Conservation (phyloP, 116 monocot species). For the Papilionanthe hybrid region DNA sequence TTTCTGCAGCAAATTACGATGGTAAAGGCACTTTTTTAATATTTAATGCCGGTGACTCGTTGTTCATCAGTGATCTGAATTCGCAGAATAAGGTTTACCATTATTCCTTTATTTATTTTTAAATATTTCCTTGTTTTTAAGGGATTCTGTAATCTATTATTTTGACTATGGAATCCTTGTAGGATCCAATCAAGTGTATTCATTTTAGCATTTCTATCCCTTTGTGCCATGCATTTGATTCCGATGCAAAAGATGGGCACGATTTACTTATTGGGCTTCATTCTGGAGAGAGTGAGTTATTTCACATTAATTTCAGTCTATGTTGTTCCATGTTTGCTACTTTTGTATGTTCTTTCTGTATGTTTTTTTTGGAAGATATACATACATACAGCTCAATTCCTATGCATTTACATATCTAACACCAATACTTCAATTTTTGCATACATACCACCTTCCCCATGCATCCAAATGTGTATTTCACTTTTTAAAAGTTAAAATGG, state of each 20-base stretch:
- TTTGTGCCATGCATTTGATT: constrained; percentile 82
- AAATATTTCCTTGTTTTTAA: background rate
- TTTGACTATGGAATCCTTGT: background rate
- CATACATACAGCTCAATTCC: too few species aligned
- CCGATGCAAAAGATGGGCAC: constrained; percentile 85
- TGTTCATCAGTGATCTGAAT: constrained; percentile 86
- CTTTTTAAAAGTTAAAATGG: too few species aligned
- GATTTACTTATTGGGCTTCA: constrained; percentile 88
- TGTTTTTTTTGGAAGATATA: too few species aligned
- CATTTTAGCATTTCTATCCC: constrained; percentile 80
- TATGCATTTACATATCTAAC: too few species aligned
- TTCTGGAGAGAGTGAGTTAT: constrained; percentile 77
- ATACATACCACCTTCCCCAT: too few species aligned
- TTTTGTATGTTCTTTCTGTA: background rate
- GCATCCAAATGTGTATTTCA: too few species aligned
- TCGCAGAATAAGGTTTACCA: constrained; percentile 74
- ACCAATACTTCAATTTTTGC: too few species aligned
- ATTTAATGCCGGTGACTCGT: constrained; percentile 75
- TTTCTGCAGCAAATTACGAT: constrained; percentile 48
- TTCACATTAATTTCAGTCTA: background rate
- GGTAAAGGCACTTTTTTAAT: constrained; percentile 79
- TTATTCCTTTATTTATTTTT: background rate
- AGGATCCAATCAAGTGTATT: constrained; percentile 90
- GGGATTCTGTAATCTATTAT: background rate
- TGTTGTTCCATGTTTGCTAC: background rate